phyloP scores from a whole-genome alignment of 2,329 filamentous ascomycete genomes.

The Pseudogymnoascus sp. region DNA sequence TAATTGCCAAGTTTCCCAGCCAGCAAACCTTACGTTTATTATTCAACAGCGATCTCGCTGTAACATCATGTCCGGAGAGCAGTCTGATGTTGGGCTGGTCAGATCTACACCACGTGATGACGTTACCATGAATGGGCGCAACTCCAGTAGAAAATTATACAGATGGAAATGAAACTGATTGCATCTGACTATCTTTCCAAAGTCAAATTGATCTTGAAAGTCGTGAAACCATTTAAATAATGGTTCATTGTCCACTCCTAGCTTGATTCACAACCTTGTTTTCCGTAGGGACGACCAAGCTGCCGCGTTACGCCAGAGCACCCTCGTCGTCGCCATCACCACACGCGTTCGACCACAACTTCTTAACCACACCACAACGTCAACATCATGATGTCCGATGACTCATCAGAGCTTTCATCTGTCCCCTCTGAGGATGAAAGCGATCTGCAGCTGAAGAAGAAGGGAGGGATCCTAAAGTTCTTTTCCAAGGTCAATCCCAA shows the following conservation, averaged over 20 bases:
- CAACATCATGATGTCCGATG: constrained; percentile 40
- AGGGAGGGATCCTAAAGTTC: constrained; percentile 58
- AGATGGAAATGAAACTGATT: neutral
- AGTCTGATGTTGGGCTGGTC: neutral
- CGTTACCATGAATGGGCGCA: neutral
- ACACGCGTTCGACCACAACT: neutral
- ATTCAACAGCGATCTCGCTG: neutral
- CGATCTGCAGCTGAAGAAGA: constrained; percentile 41
- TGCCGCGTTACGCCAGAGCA: neutral
- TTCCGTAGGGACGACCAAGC: neutral
- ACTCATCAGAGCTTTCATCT: constrained; percentile 55
- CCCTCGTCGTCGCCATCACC: neutral
- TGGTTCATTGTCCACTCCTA: neutral
- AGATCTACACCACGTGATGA: constrained; percentile 5
- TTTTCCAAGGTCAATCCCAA: constrained; percentile 42
- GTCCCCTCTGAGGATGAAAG: constrained; percentile 46
- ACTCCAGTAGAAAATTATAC: constrained; percentile 2
- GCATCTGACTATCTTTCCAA: neutral
- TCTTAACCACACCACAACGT: constrained; percentile 11
- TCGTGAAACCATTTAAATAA: neutral
- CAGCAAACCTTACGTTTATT: neutral
- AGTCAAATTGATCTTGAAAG: neutral
- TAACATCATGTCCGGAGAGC: neutral
- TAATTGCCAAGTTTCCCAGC: neutral
- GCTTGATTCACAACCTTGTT: neutral